A percentile compares a stretch with the other conserved stretches of the same genome.
Evolutionary conservation across 371 early-diverging fungal genomes (phyloP).

Genomic region (Homolaphlyctis polyrhiza): DNA sequence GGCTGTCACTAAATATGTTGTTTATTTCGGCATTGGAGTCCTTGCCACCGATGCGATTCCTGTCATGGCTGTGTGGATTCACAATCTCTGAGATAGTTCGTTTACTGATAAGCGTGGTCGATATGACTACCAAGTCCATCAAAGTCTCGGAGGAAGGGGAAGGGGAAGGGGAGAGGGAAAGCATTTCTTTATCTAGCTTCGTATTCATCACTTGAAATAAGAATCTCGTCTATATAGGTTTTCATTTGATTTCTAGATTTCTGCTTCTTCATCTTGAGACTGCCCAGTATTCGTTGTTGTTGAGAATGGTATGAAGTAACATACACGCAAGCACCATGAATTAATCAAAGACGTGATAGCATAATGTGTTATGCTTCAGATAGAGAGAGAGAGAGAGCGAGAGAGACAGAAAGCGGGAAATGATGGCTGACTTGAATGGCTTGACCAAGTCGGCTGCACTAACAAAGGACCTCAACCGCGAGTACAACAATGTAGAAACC

Average conservation of each 20-base stretch:
- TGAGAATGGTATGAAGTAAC: too few relatives aligned
- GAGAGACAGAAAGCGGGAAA: background rate
- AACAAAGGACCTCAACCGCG: slow-evolving; percentile 15
- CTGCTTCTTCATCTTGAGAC: background rate
- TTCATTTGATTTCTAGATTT: background rate
- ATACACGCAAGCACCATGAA: too few relatives aligned
- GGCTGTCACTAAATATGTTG: background rate
- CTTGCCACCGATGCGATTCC: background rate
- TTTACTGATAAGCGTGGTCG: too few relatives aligned
- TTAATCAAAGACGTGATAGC: background rate
- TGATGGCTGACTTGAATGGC: background rate
- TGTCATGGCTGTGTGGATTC: background rate
- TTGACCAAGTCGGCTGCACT: background rate
- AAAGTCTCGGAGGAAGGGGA: too few relatives aligned
- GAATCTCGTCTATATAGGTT: background rate
- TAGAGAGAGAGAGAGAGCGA: background rate
- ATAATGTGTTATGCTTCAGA: background rate
- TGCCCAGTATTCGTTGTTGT: too few relatives aligned
- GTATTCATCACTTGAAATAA: background rate
- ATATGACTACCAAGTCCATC: too few relatives aligned
- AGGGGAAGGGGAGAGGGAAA: too few relatives aligned
- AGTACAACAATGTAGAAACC: slow-evolving; percentile 29
- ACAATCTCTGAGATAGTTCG: too few relatives aligned
- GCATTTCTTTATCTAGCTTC: background rate
- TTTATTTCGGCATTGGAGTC: background rate